Base-by-base conservation (phyloP, 2,329 filamentous ascomycete genomes). In the Claviceps maximensis region DNA sequence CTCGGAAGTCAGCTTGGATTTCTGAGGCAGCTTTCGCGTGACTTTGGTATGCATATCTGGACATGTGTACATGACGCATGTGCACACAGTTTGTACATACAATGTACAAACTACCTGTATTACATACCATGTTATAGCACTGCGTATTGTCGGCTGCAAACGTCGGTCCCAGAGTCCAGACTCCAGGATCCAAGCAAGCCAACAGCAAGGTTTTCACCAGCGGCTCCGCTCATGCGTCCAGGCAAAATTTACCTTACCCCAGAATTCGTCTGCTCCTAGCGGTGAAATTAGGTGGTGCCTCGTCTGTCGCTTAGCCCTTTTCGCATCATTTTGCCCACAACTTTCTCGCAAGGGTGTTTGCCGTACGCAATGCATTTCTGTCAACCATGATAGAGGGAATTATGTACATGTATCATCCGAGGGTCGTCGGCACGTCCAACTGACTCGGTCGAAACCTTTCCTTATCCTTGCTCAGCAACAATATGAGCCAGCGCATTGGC, bases 341-440 rank as follows among this genome's bases (percentile, higher is more conserved):
- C 12, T 17, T 36, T 36, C 31, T 12, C 31, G 10, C 7, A 10
- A 33, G 31, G 31, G 9, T 33, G n/a, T n/a, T n/a, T n/a, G 5
- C 31, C 31, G 31, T 33, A 33, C 41, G 41, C 21, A 10, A 13
- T 25, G 21, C 23, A 27, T 29, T 9, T 17, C 44, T 2, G 44
- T 12, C 17, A 17, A 42, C 12, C 40, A 47, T 15, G 13, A 7
- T 2, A 47, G 17, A 29, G 36, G 55, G 49, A 45, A 41, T 45
- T 47, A 44, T 50, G 44, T 41, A 10, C 12, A 17, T 17, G 15
- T 38, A 38, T 17, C 5, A 17, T 44, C 52, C 49, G 57, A 50
- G 54, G 50, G 48, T 23, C 45, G 31, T 55, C 58, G 58, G 57
- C 42, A 50, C 56, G 57, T 44, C 23, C 25, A 27, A 59, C 50